Percentiles rank a stretch among this genome's conserved stretches.
Conservation (phyloP, 1,284 basidiomycete genomes). For the Fomitopsis betulina region DNA sequence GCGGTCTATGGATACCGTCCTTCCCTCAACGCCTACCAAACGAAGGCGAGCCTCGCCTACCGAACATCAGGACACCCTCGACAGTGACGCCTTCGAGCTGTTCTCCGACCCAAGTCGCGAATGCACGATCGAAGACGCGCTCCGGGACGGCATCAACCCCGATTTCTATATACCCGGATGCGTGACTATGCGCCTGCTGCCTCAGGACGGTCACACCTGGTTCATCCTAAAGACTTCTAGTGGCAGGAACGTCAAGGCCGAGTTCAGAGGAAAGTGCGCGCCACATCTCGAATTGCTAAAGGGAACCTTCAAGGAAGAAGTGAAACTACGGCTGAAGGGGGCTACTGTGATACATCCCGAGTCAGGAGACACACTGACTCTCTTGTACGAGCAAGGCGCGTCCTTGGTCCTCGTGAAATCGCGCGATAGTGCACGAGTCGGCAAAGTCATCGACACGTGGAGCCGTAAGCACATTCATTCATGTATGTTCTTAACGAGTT, state of each 20-base stretch:
- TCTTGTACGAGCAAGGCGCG: constrained; percentile 3
- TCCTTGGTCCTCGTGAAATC: neutral
- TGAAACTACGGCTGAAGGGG: constrained; percentile 6
- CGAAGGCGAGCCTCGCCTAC: neutral
- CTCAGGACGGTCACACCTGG: constrained; percentile 9
- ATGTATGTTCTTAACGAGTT: neutral
- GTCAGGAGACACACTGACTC: neutral
- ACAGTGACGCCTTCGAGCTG: neutral
- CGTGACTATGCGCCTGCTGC: constrained; percentile 15
- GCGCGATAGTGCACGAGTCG: neutral
- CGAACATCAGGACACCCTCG: neutral
- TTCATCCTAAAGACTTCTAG: constrained; percentile 19
- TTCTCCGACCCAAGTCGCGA: neutral
- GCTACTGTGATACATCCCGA: constrained; percentile 5
- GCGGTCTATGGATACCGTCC: neutral
- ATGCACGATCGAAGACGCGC: neutral
- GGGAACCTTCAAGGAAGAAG: constrained; percentile 7
- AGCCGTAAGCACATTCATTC: neutral
- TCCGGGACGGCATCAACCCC: neutral
- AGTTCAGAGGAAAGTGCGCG: constrained; percentile 9
- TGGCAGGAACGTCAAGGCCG: neutral
- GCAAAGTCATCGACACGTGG: constrained; percentile 5
- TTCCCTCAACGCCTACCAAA: neutral
- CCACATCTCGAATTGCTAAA: constrained; percentile 5
- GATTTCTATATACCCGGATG: constrained; percentile 12